Evolutionary conservation across 2,329 filamentous ascomycete species (phyloP).

Genomic region (Cylindrodendrum hubeiense): DNA sequence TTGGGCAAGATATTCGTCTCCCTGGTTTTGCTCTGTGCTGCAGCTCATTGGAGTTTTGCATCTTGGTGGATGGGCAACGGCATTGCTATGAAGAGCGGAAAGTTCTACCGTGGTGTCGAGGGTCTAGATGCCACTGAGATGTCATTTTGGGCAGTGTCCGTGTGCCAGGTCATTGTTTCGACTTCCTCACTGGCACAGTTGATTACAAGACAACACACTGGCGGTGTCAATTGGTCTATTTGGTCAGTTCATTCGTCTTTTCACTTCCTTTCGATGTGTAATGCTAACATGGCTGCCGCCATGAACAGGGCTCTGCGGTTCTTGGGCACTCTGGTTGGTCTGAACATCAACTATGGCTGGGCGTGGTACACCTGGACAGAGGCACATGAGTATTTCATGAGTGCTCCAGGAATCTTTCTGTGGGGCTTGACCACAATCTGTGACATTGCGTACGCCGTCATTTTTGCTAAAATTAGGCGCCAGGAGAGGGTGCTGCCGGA

Average conservation of each 20-base stretch:
- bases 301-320: constrained; percentile 15
- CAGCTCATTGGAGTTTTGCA: constrained; percentile 13
- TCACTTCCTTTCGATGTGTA: not conserved
- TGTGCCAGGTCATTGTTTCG: constrained; percentile 16
- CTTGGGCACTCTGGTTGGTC: constrained; percentile 15
- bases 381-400: constrained; percentile 22
- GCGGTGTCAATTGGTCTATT: constrained; percentile 18
- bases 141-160: constrained; percentile 16
- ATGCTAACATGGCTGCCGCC: not conserved
- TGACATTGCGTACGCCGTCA: constrained; percentile 11
- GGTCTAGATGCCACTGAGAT: constrained; percentile 21
- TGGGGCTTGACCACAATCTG: constrained; percentile 17
- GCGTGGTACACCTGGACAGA: constrained; percentile 24
- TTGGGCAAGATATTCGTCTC: constrained; percentile 16
- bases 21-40: constrained; percentile 2
- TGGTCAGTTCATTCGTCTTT: constrained; percentile 1
- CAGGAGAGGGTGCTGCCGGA: constrained; percentile 13
- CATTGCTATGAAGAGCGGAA: constrained; percentile 22
- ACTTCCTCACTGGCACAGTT: constrained; percentile 18
- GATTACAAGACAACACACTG: constrained; percentile 18
- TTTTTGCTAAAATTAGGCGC: constrained; percentile 14
- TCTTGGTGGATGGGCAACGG: constrained; percentile 23
- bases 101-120: constrained; percentile 22
- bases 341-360: constrained; percentile 24
- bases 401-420: constrained; percentile 13